phyloP scores from a whole-genome alignment of 768 basidiomycete genomes.

The Daedalea quercina region DNA sequence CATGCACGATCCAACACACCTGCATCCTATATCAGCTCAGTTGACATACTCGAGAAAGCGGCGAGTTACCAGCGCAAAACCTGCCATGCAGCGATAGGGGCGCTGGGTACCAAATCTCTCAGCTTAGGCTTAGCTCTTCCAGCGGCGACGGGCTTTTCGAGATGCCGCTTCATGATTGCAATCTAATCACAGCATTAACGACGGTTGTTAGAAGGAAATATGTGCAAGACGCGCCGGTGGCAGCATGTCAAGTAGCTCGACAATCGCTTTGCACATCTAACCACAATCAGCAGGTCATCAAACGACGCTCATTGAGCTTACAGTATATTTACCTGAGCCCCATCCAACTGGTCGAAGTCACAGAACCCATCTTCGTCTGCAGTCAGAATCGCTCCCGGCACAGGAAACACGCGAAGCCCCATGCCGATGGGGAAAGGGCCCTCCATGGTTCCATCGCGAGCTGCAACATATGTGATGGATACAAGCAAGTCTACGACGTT shows the following conservation, averaged over 20 bases:
- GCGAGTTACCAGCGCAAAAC: conserved; percentile 66
- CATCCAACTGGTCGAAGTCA: conserved; percentile 45
- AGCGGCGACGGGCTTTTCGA: conserved; percentile 41
- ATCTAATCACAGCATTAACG: conserved; percentile 28
- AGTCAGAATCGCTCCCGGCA: not conserved
- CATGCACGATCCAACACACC: conserved; percentile 70
- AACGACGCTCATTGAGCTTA: too few species aligned
- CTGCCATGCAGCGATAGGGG: conserved; percentile 59
- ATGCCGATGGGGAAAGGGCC: conserved; percentile 57
- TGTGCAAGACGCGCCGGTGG: conserved; percentile 38
- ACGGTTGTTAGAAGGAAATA: not conserved
- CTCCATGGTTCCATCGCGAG: conserved; percentile 43
- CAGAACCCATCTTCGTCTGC: conserved; percentile 31
- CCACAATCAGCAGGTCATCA: too few species aligned
- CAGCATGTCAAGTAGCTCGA: conserved; percentile 35
- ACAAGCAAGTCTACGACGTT: conserved; percentile 63
- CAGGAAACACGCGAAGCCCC: conserved; percentile 46
- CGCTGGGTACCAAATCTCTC: conserved; percentile 39
- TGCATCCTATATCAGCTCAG: conserved; percentile 17
- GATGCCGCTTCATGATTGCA: conserved; percentile 49
- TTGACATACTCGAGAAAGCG: not conserved
- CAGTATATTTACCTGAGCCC: conserved; percentile 27
- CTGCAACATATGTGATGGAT: conserved; percentile 53
- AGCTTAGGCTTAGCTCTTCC: conserved; percentile 50
- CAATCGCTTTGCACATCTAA: conserved; percentile 44